Evolutionary conservation across 1,284 basidiomycete species (phyloP).

Genomic region (Kalmanozyma brasiliensis): DNA sequence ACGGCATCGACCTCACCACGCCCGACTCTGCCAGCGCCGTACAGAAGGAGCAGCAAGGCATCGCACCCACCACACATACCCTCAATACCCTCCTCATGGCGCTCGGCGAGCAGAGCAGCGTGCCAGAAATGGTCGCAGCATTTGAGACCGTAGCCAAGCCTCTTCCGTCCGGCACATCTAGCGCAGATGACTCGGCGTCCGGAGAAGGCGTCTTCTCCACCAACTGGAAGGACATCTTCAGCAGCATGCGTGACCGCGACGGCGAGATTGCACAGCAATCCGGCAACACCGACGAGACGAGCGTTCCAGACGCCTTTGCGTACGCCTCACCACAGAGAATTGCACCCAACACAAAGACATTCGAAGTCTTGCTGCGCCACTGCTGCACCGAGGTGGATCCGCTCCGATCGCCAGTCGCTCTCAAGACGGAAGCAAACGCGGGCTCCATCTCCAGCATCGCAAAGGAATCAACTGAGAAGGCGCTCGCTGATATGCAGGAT

Average conservation of each 20-base stretch:
- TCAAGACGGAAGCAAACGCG: constrained; percentile 29
- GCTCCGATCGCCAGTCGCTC: constrained; percentile 48
- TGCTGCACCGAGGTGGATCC: constrained; percentile 53
- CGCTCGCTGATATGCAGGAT: constrained; percentile 38
- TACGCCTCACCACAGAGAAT: constrained; percentile 27
- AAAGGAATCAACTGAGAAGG: constrained; percentile 36
- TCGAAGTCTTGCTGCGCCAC: constrained; percentile 52
- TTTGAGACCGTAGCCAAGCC: constrained; percentile 62
- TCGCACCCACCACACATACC: constrained; percentile 52
- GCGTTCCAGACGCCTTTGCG: constrained; percentile 26
- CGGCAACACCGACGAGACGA: constrained; percentile 4
- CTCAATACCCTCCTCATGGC: constrained; percentile 65
- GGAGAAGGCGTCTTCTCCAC: constrained; percentile 39
- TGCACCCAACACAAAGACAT: constrained; percentile 59
- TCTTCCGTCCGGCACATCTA: constrained; percentile 21
- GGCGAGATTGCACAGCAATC: constrained; percentile 11
- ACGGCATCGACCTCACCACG: constrained; percentile 57
- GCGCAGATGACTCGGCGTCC: constrained; percentile 4
- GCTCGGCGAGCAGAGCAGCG: constrained; percentile 62
- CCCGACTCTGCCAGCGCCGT: constrained; percentile 36
- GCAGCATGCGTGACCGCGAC: constrained; percentile 34
- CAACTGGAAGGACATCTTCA: constrained; percentile 40
- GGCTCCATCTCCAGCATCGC: constrained; percentile 27
- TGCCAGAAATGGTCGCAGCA: constrained; percentile 62
- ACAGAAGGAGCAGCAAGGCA: constrained; percentile 12